Base-by-base conservation (phyloP, 2,329 filamentous ascomycete genomes). In the Venturia oleaginea region DNA sequence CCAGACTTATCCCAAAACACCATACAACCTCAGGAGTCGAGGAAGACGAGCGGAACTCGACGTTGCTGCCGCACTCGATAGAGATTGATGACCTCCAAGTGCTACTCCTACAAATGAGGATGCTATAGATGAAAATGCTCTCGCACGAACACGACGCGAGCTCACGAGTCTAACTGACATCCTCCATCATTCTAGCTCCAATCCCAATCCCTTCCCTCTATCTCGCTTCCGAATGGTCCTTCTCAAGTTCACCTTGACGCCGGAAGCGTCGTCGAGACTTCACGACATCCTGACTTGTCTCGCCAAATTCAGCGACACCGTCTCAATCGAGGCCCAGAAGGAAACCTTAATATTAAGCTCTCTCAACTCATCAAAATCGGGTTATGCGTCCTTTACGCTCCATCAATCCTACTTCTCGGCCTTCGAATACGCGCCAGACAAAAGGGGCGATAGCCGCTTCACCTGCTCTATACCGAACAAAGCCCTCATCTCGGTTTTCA, bases 321-420 rank as follows among this genome's bases (percentile, higher is more conserved):
- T 93, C 24, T 89, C 85, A 32, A 80, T 93, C 48, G 90, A 92
- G 74, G 87, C 88, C 40, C 82, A 83, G 69, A 84, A 81, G 67
- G 87, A 91, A 70, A 84, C 83, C 73, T 82, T 93, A 68, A 81
- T 87, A 4, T 79, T 93, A 64, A 91, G 88, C 17, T 86, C 89
- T 17, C 78, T 93, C 67, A 93, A 93, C 73, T 83, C 84, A n/a
- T 90, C 89, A 64, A 91, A 90, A 71, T 91, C 90, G 4, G 89
- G 88, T 22, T 92, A 92, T 73, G 86, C 87, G 32, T 88, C 87
- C 65, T 87, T 91, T 70, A 83, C 83, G 8, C 85, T 92, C 63
- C 80, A 87, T 54, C 83, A 79, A 68, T 82, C 84, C 46, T 92
- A 92, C 77, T 92, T 92, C 76, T 83, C 86, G 7, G 83, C 82